Evolutionary conservation across 2,329 filamentous ascomycete species (phyloP).

Genomic region (Fusarium sp.): DNA sequence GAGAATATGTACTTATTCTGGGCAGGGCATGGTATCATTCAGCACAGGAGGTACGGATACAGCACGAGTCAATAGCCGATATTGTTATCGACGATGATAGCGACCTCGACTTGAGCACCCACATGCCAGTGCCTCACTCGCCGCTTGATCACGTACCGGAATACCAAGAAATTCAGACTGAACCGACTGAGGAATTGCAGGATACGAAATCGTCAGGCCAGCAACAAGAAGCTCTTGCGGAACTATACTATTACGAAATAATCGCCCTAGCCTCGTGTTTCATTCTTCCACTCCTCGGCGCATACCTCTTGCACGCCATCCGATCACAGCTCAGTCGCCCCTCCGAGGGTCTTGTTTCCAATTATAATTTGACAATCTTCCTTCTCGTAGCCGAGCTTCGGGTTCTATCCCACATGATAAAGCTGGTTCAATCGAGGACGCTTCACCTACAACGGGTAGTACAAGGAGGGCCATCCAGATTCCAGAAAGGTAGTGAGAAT

Average conservation of each 20-base stretch:
- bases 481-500: constrained; percentile 44
- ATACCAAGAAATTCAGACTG: constrained; percentile 41
- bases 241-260: constrained; percentile 79
- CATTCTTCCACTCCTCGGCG: constrained; percentile 78
- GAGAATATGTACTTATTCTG: constrained; percentile 6
- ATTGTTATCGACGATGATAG: constrained; percentile 57
- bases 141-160: constrained; percentile 57
- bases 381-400: constrained; percentile 86
- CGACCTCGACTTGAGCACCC: constrained; percentile 48
- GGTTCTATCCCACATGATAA: constrained; percentile 82
- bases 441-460: constrained; percentile 83
- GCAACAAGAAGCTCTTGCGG: constrained; percentile 58
- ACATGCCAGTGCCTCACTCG: constrained; percentile 25
- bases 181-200: constrained; percentile 20
- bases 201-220: constrained; percentile 27
- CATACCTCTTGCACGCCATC: constrained; percentile 84
- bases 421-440: constrained; percentile 80
- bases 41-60: constrained; percentile 69
- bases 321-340: constrained; percentile 82
- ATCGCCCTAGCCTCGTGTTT: constrained; percentile 82
- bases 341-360: constrained; percentile 86
- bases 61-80: constrained; percentile 56
- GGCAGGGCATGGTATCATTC: constrained; percentile 71
- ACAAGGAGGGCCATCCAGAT: constrained; percentile 57
- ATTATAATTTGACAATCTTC: constrained; percentile 94